Base-by-base conservation (phyloP, 495 filamentous ascomycete genomes). In the Penicillium flavigenum region DNA sequence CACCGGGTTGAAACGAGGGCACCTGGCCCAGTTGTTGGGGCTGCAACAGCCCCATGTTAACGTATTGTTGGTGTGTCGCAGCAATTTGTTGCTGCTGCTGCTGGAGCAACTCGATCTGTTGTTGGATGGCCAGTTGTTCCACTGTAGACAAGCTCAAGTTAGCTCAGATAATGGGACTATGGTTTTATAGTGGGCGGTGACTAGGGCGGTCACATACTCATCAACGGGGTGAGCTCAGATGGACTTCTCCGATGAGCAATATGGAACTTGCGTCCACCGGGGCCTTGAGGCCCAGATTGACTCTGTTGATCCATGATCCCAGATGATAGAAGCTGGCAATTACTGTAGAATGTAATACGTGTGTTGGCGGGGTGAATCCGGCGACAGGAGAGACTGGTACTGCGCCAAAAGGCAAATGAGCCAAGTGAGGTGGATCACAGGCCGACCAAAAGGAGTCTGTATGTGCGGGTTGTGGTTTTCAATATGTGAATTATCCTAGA, bases 11-110 rank as follows among this genome's bases (percentile, higher is more conserved):
- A 80, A 89, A 92, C 50, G 76, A 80, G 34, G 78, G 78, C 56
- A 83, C 85, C 55, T 83, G 81, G 52, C 83, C 81, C 36, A 97
- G 72, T 73, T 97, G 92, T 57, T 88, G 87, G 36, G 88, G 88
- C 57, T 86, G 88, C 61, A 98, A 81, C 79, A 98, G 87, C 62
- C 91, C 91, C 89, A 98, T 93, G 71, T 95, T 94, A 57, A 95
- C 88, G 76, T 96, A 98, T 71, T 98, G 93, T 73, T 96, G 92
- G 63, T 97, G 92, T 51, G 91, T 92, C 53, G 89, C 89, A 69
- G 93, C 88, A 72, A 98, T 95, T 69, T 98, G 95, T 74, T 98
- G 95, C 68, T 98, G 94, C 69, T 98, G 95, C 71, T 96, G 92
- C 76, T 98, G 94, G 63, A 98, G 83, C 74, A 93, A 81, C 76